Evolutionary conservation across 1,284 basidiomycete genomes (phyloP).

Genomic region (Phlebopus sp.): DNA sequence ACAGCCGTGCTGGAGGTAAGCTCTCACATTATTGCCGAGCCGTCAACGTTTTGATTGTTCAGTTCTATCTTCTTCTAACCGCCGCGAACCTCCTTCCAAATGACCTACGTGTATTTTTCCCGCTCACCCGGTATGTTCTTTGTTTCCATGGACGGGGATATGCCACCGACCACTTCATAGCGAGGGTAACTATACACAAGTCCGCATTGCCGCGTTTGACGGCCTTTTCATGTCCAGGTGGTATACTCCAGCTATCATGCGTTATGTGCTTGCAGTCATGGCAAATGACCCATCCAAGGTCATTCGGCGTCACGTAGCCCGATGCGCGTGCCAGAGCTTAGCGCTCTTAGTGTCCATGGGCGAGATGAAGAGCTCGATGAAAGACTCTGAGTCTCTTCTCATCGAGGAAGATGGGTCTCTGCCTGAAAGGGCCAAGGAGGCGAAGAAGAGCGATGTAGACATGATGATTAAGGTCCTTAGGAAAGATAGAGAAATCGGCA

Average conservation of each 20-base stretch:
- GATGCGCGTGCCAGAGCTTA: constrained; percentile 83
- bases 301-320: constrained; percentile 84
- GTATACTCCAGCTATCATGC: constrained; percentile 81
- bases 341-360: constrained; percentile 87
- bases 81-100: constrained; percentile 80
- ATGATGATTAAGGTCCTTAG: constrained; percentile 77
- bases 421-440: constrained; percentile 68
- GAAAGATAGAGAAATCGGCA: constrained; percentile 83
- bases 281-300: constrained; percentile 81
- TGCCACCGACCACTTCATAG: constrained; percentile 40
- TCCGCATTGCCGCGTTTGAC: constrained; percentile 92
- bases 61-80: constrained; percentile 84
- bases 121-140: constrained; percentile 75
- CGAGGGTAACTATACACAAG: constrained; percentile 90
- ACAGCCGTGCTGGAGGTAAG: constrained; percentile 84
- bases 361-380: constrained; percentile 75
- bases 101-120: constrained; percentile 81
- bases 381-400: constrained; percentile 72
- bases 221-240: constrained; percentile 89
- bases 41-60: constrained; percentile 9
- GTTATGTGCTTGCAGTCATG: constrained; percentile 90
- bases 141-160: not conserved
- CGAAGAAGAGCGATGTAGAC: constrained; percentile 78
- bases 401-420: constrained; percentile 83
- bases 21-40: constrained; percentile 8